phyloP scores from a whole-genome alignment of 1,284 basidiomycete genomes.

The Baeospora myosura region DNA sequence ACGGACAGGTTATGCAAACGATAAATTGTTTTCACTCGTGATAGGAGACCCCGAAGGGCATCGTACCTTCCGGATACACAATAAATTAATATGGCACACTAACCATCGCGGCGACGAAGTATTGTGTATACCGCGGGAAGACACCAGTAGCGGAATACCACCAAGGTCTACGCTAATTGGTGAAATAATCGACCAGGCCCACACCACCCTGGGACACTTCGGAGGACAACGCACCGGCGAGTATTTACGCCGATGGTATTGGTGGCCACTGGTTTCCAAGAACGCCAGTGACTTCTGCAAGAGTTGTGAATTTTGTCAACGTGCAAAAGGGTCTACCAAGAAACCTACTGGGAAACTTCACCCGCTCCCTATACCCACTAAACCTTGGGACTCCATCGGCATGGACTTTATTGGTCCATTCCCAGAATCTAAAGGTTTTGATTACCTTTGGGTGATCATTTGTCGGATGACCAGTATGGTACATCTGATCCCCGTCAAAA shows the following conservation, averaged over 20 bases:
- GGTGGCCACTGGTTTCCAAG: slow-evolving; percentile 24
- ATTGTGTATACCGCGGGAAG: slow-evolving; percentile 15
- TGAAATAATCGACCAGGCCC: slow-evolving; percentile 20
- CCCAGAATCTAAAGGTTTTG: slow-evolving; percentile 20
- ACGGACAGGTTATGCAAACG: slow-evolving; percentile 7
- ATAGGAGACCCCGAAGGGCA: slow-evolving; percentile 12
- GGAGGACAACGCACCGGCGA: slow-evolving; percentile 17
- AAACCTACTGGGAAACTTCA: slow-evolving; percentile 22
- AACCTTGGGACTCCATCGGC: slow-evolving; percentile 26
- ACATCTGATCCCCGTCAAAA: slow-evolving; percentile 26
- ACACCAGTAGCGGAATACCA: slow-evolving; percentile 7
- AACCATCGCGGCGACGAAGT: slow-evolving; percentile 11
- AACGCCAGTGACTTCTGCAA: slow-evolving; percentile 21
- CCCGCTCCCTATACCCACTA: slow-evolving; percentile 20
- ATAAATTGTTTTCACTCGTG: slow-evolving; percentile 13
- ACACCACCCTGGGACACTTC: slow-evolving; percentile 21
- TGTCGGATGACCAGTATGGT: slow-evolving; percentile 26
- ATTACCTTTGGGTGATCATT: slow-evolving; percentile 29
- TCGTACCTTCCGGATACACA: slow-evolving; percentile 12
- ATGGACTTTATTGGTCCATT: slow-evolving; percentile 33
- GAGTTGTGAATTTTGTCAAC: slow-evolving; percentile 23
- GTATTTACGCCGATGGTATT: slow-evolving; percentile 26
- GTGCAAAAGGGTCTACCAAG: slow-evolving; percentile 15
- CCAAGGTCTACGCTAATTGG: slow-evolving; percentile 9
- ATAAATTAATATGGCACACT: slow-evolving; percentile 16